Evolutionary conservation across 2,329 filamentous ascomycete genomes (phyloP), one percentile per base, ranked within the genome.

Genomic region (Mycosphaerella sp.): DNA sequence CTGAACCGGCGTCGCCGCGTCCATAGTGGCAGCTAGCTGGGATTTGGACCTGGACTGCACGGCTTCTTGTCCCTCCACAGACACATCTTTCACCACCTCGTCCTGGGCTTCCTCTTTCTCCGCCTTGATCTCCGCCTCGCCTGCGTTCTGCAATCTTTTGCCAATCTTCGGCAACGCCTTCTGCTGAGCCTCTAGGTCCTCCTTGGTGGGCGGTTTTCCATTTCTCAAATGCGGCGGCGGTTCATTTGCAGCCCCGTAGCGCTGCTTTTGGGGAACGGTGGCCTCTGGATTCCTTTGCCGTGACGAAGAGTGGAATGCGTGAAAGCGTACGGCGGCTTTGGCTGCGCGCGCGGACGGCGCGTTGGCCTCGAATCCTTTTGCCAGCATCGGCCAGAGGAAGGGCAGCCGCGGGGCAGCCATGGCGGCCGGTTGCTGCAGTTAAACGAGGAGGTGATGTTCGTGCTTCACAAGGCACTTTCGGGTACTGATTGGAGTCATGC

Each of bases 201-300:
- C 37, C 4, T 54, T 28, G 28, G 52, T 25, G 30, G 50, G 37
- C 10, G 58, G 28, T 18, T 59, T 56, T 16, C 54, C 58, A 21
- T 59, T 44, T 4, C 53, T 41, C 4, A 73, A 60, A 51, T 73
- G 67, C 0, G 70, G 66, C 6, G 69, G 67, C 3, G 73, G 73
- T 55, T 75, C 70, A 41, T 75, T 73, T 1, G 74, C 73, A 12
- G 69, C 71, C 21, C 74, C 74, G 64, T 76, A 76, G 35, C 74
- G 70, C 49, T 54, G 52, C 36, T 59, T 53, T 46, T 73, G 67
- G 8, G 58, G 57, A 3, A 32, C 16, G 14, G 57, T 56, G 12
- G 48, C 54, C 53, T 59, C 61, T 53, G 50, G 67, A 53, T 61
- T 65, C 60, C 60, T 65, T 41, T 59, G 63, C 39, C 60, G 63